These are phyloP conservation scores for Populus ilicifolia DNA, from an alignment of 345 rosid genomes.

Conservation along the genomic window DNA sequence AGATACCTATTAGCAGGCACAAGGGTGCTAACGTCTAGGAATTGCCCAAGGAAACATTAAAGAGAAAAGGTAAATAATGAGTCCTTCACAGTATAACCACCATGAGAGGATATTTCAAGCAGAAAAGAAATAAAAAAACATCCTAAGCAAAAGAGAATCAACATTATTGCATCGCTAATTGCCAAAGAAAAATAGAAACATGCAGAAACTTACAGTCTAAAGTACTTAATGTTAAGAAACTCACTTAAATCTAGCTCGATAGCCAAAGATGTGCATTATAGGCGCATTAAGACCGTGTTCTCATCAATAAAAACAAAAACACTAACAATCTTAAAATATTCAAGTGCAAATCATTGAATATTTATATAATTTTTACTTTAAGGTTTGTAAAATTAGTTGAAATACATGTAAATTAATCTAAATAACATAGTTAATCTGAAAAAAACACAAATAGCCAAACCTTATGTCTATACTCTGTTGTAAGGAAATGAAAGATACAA, in stretches of 20 bases:
- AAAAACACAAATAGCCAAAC: neutral
- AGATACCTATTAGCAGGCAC: no score
- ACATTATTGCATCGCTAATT: no score
- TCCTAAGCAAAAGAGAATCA: no score
- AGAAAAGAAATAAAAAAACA: neutral
- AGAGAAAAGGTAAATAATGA: neutral
- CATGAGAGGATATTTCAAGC: neutral
- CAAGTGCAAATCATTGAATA: no score
- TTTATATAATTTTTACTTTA: no score
- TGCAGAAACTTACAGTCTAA: neutral
- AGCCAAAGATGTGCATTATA: slow-evolving; percentile 20
- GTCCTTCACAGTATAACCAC: neutral
- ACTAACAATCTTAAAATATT: neutral
- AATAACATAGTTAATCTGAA: no score
- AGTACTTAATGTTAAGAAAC: slow-evolving; percentile 1
- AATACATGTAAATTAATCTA: no score
- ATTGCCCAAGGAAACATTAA: slow-evolving; percentile 4
- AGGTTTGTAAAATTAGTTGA: no score
- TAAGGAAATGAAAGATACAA: neutral
- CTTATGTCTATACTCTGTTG: neutral
- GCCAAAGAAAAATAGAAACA: no score
- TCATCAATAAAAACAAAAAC: slow-evolving; percentile 18
- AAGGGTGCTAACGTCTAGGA: slow-evolving; percentile 16
- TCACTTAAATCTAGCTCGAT: slow-evolving; percentile 19
- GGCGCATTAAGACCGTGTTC: slow-evolving; percentile 22